phyloP scores from a whole-genome alignment of 768 basidiomycete genomes.

The Rhizopogon rudus region DNA sequence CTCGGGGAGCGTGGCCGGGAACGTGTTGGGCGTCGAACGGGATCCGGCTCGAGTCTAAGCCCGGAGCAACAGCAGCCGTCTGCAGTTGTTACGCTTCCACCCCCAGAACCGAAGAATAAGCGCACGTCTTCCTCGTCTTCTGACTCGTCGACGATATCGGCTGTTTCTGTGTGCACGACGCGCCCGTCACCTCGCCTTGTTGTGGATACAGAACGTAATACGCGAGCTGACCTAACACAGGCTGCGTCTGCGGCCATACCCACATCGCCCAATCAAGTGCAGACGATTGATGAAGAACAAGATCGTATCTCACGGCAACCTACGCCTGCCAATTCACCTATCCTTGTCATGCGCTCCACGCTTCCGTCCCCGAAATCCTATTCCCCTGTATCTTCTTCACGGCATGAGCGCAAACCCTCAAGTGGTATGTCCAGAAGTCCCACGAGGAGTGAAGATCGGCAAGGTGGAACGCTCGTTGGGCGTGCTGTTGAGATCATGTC shows the following conservation, averaged over 20 bases:
- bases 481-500: slow-evolving; percentile 77
- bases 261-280: slow-evolving; percentile 1
- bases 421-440: slow-evolving; percentile 20
- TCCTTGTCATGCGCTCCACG: slow-evolving; percentile 26
- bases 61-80: slow-evolving; percentile 18
- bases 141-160: slow-evolving; percentile 21
- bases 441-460: slow-evolving; percentile 24
- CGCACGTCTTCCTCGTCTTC: slow-evolving; percentile 15
- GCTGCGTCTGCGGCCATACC: slow-evolving; percentile 17
- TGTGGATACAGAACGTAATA: slow-evolving; percentile 23
- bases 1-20: slow-evolving; percentile 25
- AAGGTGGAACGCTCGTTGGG: slow-evolving; percentile 42
- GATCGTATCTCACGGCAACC: slow-evolving; percentile 38
- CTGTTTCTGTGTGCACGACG: slow-evolving; percentile 7
- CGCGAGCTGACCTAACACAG: slow-evolving; percentile 19
- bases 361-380: slow-evolving; percentile 9
- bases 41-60: slow-evolving; percentile 31
- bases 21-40: slow-evolving; percentile 19
- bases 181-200: slow-evolving; percentile 23
- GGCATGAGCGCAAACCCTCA: slow-evolving; percentile 15
- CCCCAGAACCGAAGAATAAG: slow-evolving; percentile 10
- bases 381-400: not conserved
- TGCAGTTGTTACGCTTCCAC: not conserved
- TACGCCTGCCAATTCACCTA: slow-evolving; percentile 63
- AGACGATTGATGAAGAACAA: slow-evolving; percentile 27